phyloP scores from a whole-genome alignment of 176 grass and related monocot species.

The Poa pratensis region DNA sequence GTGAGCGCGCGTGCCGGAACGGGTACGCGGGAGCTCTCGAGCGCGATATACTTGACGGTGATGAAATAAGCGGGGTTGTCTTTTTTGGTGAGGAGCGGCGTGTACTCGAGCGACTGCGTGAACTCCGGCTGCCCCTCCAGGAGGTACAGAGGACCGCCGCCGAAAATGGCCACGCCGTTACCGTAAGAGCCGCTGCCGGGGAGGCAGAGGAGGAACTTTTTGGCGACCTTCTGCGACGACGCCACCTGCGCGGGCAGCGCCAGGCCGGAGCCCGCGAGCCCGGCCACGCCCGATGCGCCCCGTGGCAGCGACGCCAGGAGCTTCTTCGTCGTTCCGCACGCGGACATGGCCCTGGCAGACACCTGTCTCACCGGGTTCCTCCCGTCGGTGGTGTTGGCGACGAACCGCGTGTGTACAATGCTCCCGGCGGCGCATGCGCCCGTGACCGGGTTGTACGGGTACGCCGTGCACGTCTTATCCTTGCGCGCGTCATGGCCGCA shows the following conservation, averaged over 20 bases:
- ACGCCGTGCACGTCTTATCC: constrained; percentile 31
- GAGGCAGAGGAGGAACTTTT: constrained; percentile 60
- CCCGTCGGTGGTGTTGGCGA: constrained; percentile 57
- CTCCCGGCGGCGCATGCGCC: constrained; percentile 35
- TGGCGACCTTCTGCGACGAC: constrained; percentile 8
- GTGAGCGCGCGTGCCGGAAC: background rate
- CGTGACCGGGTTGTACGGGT: constrained; percentile 45
- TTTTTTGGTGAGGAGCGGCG: background rate
- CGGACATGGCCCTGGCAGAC: background rate
- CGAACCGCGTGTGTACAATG: constrained; percentile 36
- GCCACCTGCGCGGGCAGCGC: constrained; percentile 58
- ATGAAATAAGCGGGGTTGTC: constrained; percentile 35
- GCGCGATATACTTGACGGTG: background rate
- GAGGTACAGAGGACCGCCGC: background rate
- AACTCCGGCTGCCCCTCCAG: background rate
- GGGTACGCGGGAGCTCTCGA: background rate
- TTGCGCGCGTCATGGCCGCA: background rate
- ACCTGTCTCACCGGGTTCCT: constrained; percentile 32
- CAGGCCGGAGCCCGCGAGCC: constrained; percentile 31
- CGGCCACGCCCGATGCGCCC: constrained; percentile 43
- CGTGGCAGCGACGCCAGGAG: constrained; percentile 36
- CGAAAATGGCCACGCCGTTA: constrained; percentile 48
- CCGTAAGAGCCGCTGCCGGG: constrained; percentile 20
- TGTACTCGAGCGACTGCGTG: constrained; percentile 23
- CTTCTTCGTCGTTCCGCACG: constrained; percentile 25